Percentiles rank a stretch among this genome's conserved stretches.
These are phyloP conservation scores for Chrysosporium keratinophilum DNA, from an alignment of 2,329 filamentous ascomycete species.

Conservation along the genomic window DNA sequence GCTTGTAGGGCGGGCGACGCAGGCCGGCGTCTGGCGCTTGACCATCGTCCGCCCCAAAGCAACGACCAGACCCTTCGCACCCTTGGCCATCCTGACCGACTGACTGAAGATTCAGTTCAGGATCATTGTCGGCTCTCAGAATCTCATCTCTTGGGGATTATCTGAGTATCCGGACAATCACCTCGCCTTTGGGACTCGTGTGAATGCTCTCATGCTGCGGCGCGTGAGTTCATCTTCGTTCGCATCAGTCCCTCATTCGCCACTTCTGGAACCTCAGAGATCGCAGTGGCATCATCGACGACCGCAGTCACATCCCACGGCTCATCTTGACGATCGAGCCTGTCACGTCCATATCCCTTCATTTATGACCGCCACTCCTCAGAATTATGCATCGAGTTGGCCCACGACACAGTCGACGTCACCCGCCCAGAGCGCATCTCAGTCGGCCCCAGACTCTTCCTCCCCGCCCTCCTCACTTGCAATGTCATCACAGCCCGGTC, in stretches of 20 bases:
- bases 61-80: background rate
- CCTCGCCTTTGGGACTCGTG: background rate
- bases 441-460: slow-evolving; percentile 32
- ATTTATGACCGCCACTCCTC: slow-evolving; percentile 43
- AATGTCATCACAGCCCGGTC: slow-evolving; percentile 36
- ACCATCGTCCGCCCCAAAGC: background rate
- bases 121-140: slow-evolving; percentile 10
- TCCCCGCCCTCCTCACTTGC: slow-evolving; percentile 34
- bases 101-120: slow-evolving; percentile 4
- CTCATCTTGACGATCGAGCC: slow-evolving; percentile 20
- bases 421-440: slow-evolving; percentile 36
- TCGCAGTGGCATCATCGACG: slow-evolving; percentile 8
- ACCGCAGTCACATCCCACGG: slow-evolving; percentile 5
- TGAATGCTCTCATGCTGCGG: slow-evolving; percentile 9
- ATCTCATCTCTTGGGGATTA: background rate
- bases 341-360: slow-evolving; percentile 25
- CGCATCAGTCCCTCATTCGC: slow-evolving; percentile 12
- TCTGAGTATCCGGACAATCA: slow-evolving; percentile 1
- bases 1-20: slow-evolving; percentile 10
- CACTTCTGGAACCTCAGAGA: slow-evolving; percentile 11
- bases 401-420: slow-evolving; percentile 35
- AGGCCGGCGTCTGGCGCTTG: background rate
- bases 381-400: slow-evolving; percentile 40
- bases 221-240: slow-evolving; percentile 4
- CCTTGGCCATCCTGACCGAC: too few species aligned